Percentiles rank a stretch among this genome's conserved stretches.
Evolutionary conservation across 2,329 filamentous ascomycete genomes (phyloP).

Genomic region (Cladosporium sp.): DNA sequence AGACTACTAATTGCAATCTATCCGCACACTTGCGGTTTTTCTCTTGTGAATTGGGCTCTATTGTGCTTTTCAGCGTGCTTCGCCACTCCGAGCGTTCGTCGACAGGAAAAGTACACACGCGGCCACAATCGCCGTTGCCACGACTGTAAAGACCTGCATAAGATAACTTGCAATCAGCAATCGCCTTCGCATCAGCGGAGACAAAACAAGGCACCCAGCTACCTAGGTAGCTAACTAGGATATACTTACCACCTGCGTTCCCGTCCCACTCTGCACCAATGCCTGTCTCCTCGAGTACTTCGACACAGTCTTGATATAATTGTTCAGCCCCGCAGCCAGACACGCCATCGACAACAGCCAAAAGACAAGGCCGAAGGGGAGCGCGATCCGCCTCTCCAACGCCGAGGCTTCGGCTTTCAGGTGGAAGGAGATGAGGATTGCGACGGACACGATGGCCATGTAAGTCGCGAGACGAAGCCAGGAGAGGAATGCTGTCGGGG

Average conservation of each 20-base stretch:
- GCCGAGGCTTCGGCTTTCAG: constrained; percentile 67
- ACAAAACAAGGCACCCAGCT: background rate
- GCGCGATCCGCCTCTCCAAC: constrained; percentile 70
- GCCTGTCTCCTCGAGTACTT: constrained; percentile 75
- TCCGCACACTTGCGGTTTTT: background rate
- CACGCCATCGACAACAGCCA: constrained; percentile 79
- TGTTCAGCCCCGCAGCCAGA: constrained; percentile 70
- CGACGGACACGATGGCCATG: constrained; percentile 83
- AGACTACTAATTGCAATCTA: background rate
- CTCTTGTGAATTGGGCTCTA: background rate
- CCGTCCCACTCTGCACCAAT: constrained; percentile 89
- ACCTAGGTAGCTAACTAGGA: no score
- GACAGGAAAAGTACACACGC: constrained; percentile 61
- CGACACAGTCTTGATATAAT: constrained; percentile 80
- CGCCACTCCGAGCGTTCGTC: constrained; percentile 30
- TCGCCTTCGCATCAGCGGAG: background rate
- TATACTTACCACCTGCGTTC: constrained; percentile 72
- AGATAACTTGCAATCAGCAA: background rate
- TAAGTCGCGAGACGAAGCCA: constrained; percentile 87
- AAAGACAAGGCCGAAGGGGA: constrained; percentile 82
- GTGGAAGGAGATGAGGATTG: constrained; percentile 91
- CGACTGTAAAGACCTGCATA: constrained; percentile 56
- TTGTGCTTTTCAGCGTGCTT: background rate
- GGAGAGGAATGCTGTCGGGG: constrained; percentile 66
- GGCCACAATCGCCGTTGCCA: constrained; percentile 60